A percentile compares a stretch with the other conserved stretches of the same genome.
phyloP scores from a whole-genome alignment of 2,329 filamentous ascomycete genomes.

The Keithomyces neogunnii region DNA sequence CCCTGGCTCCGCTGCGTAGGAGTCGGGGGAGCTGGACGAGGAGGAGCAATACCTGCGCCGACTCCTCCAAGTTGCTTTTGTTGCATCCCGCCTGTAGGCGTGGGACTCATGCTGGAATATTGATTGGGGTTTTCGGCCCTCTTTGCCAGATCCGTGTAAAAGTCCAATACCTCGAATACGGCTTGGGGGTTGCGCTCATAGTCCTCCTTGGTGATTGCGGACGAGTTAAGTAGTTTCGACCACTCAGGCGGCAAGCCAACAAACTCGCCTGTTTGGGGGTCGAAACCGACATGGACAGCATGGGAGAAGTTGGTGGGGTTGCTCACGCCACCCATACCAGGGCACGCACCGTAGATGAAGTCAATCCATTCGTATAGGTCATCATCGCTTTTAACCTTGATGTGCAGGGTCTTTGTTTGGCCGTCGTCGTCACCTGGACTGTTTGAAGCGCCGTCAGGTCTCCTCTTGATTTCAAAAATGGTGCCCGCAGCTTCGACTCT shows the following conservation, averaged over 20 bases:
- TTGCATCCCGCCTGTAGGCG: constrained; percentile 48
- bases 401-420: constrained; percentile 74
- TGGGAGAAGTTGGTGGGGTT: constrained; percentile 98
- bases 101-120: constrained; percentile 60
- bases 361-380: constrained; percentile 99
- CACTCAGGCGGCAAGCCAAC: constrained; percentile 91
- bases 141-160: constrained; percentile 78
- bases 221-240: constrained; percentile 93
- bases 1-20: constrained; percentile 33
- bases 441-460: constrained; percentile 57
- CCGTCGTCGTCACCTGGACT: constrained; percentile 74
- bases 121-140: constrained; percentile 61
- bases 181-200: constrained; percentile 94
- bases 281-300: constrained; percentile 94
- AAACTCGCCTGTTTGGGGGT: constrained; percentile 90
- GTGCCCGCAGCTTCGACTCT: constrained; percentile 86
- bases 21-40: constrained; percentile 50
- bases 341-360: constrained; percentile 92
- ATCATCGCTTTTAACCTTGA: constrained; percentile 90
- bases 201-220: constrained; percentile 96
- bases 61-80: constrained; percentile 54
- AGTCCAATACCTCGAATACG: constrained; percentile 72
- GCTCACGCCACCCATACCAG: constrained; percentile 95
- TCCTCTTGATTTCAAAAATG: constrained; percentile 87
- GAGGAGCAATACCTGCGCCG: constrained; percentile 55